phyloP scores from a whole-genome alignment of 2,329 filamentous ascomycete genomes.

The Stagonosporopsis rhizophila region DNA sequence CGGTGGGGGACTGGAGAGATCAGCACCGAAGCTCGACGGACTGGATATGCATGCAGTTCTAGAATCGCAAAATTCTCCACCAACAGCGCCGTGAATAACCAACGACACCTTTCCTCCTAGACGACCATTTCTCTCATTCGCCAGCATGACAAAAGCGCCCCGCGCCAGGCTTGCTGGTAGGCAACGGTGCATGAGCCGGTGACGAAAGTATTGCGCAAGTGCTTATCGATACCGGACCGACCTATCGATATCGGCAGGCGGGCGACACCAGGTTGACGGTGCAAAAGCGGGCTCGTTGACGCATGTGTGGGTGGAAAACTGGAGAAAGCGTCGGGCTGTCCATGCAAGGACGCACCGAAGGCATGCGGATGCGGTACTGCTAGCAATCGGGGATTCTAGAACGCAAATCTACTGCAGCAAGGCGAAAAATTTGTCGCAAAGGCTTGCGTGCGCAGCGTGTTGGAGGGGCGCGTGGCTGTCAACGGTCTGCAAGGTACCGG shows the following conservation, averaged over 20 bases:
- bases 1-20: slow-evolving; percentile 4
- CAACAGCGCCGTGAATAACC: not conserved
- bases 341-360: slow-evolving; percentile 12
- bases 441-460: not conserved
- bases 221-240: slow-evolving; percentile 15
- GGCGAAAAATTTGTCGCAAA: slow-evolving; percentile 17
- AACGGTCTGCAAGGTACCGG: slow-evolving; percentile 15
- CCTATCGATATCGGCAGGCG: slow-evolving; percentile 20
- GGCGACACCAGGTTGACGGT: slow-evolving; percentile 6
- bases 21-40: slow-evolving; percentile 5
- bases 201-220: slow-evolving; percentile 15
- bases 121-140: slow-evolving; percentile 9
- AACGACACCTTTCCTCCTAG: slow-evolving; percentile 2
- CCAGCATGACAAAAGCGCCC: slow-evolving; percentile 3
- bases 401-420: slow-evolving; percentile 15
- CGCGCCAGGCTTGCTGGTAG: not conserved
- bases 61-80: slow-evolving; percentile 7
- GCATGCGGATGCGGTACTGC: not conserved
- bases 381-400: slow-evolving; percentile 15
- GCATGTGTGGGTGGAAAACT: slow-evolving; percentile 15
- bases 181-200: slow-evolving; percentile 14
- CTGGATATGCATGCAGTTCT: slow-evolving; percentile 7
- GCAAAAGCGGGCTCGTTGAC: slow-evolving; percentile 5
- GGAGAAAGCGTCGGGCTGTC: slow-evolving; percentile 14
- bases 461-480: slow-evolving; percentile 9